Evolutionary conservation across 2,329 filamentous ascomycete genomes (phyloP).

Genomic region (Stachybotrys chartarum): DNA sequence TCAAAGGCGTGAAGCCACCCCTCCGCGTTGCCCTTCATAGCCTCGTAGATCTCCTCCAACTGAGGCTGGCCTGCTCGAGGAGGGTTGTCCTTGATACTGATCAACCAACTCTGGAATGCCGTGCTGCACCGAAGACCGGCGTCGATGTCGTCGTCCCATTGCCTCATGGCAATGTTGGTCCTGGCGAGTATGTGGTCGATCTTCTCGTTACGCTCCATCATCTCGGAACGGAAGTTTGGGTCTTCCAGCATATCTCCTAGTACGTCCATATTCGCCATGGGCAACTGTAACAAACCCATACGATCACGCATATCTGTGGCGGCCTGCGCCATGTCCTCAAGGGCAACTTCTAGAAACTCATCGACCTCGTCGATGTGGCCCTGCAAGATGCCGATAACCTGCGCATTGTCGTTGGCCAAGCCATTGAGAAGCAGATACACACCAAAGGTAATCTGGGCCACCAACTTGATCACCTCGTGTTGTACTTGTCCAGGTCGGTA

Average conservation of each 20-base stretch:
- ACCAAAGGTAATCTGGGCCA: conserved; percentile 89
- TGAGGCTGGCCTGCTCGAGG: conserved; percentile 56
- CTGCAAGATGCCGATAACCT: conserved; percentile 84
- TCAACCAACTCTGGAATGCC: conserved; percentile 71
- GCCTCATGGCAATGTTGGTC: conserved; percentile 68
- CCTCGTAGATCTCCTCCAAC: conserved; percentile 67
- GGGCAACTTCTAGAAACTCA: conserved; percentile 76
- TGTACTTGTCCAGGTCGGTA: conserved; percentile 68
- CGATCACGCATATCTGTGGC: conserved; percentile 73
- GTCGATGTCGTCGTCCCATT: conserved; percentile 69
- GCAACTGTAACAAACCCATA: conserved; percentile 72
- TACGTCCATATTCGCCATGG: conserved; percentile 71
- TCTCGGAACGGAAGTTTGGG: conserved; percentile 70
- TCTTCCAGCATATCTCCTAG: conserved; percentile 89
- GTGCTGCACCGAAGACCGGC: conserved; percentile 71
- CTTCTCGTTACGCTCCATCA: conserved; percentile 80
- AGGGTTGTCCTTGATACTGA: conserved; percentile 53
- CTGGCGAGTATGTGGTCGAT: conserved; percentile 85
- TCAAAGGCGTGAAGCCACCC: conserved; percentile 81
- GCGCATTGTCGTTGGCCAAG: conserved; percentile 79
- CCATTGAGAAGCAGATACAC: conserved; percentile 80
- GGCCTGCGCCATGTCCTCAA: conserved; percentile 77
- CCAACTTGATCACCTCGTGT: conserved; percentile 83
- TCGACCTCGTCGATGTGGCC: conserved; percentile 92
- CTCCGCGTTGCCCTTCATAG: conserved; percentile 89